phyloP scores from a whole-genome alignment of 257 asterid species.

The Solanum chiquidenum region DNA sequence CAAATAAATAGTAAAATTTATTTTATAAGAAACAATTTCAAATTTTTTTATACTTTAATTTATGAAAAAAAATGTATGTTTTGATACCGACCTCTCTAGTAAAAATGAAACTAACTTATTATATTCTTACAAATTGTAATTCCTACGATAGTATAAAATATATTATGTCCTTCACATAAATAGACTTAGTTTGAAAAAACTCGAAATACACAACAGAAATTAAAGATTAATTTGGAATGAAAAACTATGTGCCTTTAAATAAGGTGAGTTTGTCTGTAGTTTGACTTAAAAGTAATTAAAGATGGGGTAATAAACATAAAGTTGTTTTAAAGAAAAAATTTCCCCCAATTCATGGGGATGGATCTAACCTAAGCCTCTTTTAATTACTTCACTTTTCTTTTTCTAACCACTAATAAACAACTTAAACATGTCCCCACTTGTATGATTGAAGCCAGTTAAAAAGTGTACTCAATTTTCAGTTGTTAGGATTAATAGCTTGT shows the following conservation, averaged over 20 bases:
- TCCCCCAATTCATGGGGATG: neutral
- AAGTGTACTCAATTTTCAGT: too few species aligned
- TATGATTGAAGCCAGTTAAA: neutral
- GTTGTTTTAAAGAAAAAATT: neutral
- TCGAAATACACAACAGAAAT: neutral
- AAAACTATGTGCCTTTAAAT: neutral
- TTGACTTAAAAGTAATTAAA: neutral
- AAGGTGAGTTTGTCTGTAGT: neutral
- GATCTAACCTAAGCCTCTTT: neutral
- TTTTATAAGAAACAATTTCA: too few species aligned
- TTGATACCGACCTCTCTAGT: too few species aligned
- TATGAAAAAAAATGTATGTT: too few species aligned
- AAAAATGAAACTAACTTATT: neutral
- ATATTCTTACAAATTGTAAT: neutral
- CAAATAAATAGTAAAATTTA: too few species aligned
- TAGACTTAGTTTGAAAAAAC: neutral
- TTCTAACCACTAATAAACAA: neutral
- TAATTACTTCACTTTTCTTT: too few species aligned
- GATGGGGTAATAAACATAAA: neutral
- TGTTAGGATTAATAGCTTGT: neutral
- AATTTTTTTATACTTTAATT: too few species aligned
- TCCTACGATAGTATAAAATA: neutral
- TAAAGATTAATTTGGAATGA: neutral
- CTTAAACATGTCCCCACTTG: neutral
- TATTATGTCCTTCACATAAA: neutral